A percentile compares a stretch with the other conserved stretches of the same genome.
Conservation (phyloP, 257 asterid species). For the Echites panduratus region DNA sequence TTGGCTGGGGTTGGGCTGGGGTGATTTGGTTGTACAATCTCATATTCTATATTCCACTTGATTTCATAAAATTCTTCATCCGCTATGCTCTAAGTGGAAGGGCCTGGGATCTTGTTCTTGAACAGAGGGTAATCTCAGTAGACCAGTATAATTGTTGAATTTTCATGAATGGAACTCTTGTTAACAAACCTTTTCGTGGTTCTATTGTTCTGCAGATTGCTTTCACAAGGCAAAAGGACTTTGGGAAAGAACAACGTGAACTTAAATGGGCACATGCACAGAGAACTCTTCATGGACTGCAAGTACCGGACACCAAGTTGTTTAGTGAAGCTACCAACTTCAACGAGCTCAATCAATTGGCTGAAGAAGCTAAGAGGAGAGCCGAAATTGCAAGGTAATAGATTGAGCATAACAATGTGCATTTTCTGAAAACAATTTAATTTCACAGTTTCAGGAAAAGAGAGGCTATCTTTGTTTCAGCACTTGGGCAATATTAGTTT, state of each 20-base stretch:
- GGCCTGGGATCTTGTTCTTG: constrained; percentile 99
- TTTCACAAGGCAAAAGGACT: constrained; percentile 90
- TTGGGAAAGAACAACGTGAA: constrained; percentile 95
- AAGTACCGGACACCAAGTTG: constrained; percentile 88
- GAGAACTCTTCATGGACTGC: constrained; percentile 90
- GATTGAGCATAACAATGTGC: not conserved
- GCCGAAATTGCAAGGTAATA: constrained; percentile 92
- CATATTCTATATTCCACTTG: constrained; percentile 77
- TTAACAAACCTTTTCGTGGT: not conserved
- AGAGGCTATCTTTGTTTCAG: too few species aligned
- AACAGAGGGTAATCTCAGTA: constrained; percentile 56
- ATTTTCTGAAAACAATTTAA: not conserved
- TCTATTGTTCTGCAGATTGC: constrained; percentile 55
- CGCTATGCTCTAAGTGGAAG: constrained; percentile 86
- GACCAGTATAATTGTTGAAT: not conserved
- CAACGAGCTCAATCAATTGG: constrained; percentile 91
- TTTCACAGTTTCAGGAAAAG: not conserved
- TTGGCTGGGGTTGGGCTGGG: constrained; percentile 99
- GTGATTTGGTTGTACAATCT: constrained; percentile 92
- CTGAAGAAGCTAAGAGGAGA: constrained; percentile 96
- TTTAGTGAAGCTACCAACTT: constrained; percentile 64
- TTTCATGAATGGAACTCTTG: not conserved
- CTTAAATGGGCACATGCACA: constrained; percentile 98
- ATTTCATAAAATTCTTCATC: constrained; percentile 66
- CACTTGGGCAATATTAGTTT: not conserved